Evolutionary conservation across 2,329 filamentous ascomycete genomes (phyloP).

Genomic region (Chaetomium olivaceum): DNA sequence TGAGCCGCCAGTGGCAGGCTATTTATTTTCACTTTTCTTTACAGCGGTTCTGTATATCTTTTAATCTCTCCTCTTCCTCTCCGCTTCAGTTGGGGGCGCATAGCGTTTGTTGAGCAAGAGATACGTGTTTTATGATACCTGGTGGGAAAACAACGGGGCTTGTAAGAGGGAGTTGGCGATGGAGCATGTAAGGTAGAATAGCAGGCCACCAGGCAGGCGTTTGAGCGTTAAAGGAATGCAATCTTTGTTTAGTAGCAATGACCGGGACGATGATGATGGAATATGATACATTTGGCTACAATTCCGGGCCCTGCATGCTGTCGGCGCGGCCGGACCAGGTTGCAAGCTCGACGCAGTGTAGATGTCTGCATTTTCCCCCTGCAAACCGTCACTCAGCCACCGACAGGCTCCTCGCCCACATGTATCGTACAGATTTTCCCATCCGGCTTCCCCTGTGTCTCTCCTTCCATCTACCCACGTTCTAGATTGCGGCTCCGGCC

Average conservation of each 20-base stretch:
- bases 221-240: constrained; percentile 15
- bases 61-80: constrained; percentile 19
- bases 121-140: constrained; percentile 33
- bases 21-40: constrained; percentile 11
- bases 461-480: background rate
- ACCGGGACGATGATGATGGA: background rate
- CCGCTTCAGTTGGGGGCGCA: constrained; percentile 11
- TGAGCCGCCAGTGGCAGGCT: constrained; percentile 19
- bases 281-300: constrained; percentile 16
- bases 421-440: constrained; percentile 14
- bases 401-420: constrained; percentile 8
- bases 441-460: background rate
- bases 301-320: background rate
- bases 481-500: background rate
- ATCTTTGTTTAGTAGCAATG: background rate
- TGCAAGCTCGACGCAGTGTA: background rate
- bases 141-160: constrained; percentile 19
- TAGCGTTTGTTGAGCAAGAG: constrained; percentile 25
- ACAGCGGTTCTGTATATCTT: constrained; percentile 18
- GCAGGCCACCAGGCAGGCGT: constrained; percentile 24
- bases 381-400: background rate
- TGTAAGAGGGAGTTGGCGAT: constrained; percentile 24
- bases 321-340: background rate
- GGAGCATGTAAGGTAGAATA: constrained; percentile 24
- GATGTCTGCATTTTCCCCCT: background rate